Evolutionary conservation across 2,329 filamentous ascomycete genomes (phyloP).

Genomic region (Emydomyces testavorans): DNA sequence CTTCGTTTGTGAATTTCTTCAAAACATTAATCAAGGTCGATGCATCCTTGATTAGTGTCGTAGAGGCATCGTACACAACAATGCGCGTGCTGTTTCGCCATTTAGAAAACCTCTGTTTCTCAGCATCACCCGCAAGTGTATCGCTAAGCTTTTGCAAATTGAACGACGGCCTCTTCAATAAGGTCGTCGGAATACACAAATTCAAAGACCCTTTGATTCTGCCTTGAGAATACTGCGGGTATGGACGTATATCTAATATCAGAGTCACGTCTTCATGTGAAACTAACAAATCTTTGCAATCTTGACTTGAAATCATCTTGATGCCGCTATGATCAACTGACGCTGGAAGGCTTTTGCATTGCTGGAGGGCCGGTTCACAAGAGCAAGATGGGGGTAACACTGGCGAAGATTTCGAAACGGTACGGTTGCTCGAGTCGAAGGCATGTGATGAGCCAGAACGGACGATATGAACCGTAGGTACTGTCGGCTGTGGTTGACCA

Average conservation of each 20-base stretch:
- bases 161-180: constrained; percentile 83
- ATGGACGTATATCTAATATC: constrained; percentile 75
- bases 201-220: constrained; percentile 74
- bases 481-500: background rate
- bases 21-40: constrained; percentile 71
- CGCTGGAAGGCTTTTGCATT: constrained; percentile 46
- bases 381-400: background rate
- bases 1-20: constrained; percentile 82
- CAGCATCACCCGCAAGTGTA: constrained; percentile 63
- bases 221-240: constrained; percentile 64
- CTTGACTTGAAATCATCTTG: constrained; percentile 43
- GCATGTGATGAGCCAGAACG: background rate
- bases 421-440: background rate
- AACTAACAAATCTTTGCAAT: constrained; percentile 48
- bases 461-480: background rate
- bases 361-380: constrained; percentile 13
- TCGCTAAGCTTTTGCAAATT: constrained; percentile 77
- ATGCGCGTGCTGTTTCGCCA: constrained; percentile 69
- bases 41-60: constrained; percentile 68
- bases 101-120: constrained; percentile 59
- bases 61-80: constrained; percentile 74
- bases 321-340: constrained; percentile 38
- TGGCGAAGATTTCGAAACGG: background rate
- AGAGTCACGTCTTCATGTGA: constrained; percentile 46
- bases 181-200: constrained; percentile 85